A percentile compares a stretch with the other conserved stretches of the same genome.
phyloP scores from a whole-genome alignment of 73 alveolate genomes.

The Breviolum minutum region DNA sequence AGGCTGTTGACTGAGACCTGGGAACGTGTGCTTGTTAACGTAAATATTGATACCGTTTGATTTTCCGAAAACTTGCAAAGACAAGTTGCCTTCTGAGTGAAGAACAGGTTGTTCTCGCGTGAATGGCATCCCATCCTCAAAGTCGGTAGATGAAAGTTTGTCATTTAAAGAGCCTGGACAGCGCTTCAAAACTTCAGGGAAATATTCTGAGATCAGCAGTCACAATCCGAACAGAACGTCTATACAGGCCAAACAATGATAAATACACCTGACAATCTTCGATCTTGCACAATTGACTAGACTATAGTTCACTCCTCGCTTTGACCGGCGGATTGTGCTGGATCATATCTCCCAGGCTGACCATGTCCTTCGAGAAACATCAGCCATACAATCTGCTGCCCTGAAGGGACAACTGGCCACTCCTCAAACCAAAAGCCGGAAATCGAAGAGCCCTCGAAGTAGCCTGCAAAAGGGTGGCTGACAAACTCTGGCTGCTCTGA shows the following conservation, averaged over 20 bases:
- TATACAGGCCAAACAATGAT: too few relatives aligned
- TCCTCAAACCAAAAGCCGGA: constrained; percentile 81
- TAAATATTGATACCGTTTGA: neutral
- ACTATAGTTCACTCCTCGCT: constrained; percentile 19
- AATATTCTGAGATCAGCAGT: too few relatives aligned
- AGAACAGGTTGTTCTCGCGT: constrained; percentile 81
- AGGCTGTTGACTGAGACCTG: too few relatives aligned
- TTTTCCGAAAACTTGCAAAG: neutral
- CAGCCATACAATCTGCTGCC: neutral
- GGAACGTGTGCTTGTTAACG: too few relatives aligned
- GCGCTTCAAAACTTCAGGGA: too few relatives aligned
- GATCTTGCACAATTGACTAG: neutral
- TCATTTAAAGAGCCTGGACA: too few relatives aligned
- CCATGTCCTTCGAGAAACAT: constrained; percentile 86
- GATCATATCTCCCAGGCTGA: constrained; percentile 90
- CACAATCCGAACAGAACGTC: too few relatives aligned
- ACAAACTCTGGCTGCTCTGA: neutral
- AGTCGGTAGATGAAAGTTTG: too few relatives aligned
- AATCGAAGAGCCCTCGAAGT: constrained; percentile 80
- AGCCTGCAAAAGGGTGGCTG: neutral
- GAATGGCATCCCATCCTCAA: constrained; percentile 94
- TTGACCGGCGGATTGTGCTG: constrained; percentile 89
- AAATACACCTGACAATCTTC: neutral
- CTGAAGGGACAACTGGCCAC: neutral
- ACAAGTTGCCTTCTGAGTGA: constrained; percentile 64